Evolutionary conservation across 1,139 yeast species (phyloP).

Genomic region (Blastobotrys indianensis): DNA sequence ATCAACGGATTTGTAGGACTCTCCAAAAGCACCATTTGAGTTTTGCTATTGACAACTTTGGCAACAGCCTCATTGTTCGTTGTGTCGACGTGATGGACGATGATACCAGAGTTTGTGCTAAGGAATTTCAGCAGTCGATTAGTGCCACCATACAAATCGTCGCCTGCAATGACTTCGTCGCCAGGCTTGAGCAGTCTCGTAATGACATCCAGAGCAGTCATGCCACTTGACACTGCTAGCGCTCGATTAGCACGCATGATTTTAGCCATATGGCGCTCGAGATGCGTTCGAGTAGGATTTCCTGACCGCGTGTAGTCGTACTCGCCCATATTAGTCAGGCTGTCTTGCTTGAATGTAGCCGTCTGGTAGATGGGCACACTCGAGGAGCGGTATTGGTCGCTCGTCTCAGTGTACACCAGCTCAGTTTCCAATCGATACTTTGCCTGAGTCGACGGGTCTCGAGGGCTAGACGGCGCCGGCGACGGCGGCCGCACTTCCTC

Average conservation of each 20-base stretch:
- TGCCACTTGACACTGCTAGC: conserved; percentile 82
- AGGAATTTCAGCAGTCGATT: conserved; percentile 75
- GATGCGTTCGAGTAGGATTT: conserved; percentile 79
- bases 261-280: conserved; percentile 70
- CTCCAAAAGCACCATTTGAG: conserved; percentile 75
- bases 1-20: conserved; percentile 90
- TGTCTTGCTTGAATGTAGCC: conserved; percentile 84
- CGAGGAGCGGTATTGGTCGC: conserved; percentile 75
- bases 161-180: conserved; percentile 86
- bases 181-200: conserved; percentile 67
- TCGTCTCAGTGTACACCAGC: conserved; percentile 58
- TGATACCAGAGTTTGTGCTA: conserved; percentile 59
- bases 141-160: conserved; percentile 90
- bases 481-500: conserved; percentile 21
- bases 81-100: conserved; percentile 76
- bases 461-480: conserved; percentile 36
- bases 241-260: conserved; percentile 70
- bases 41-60: conserved; percentile 40
- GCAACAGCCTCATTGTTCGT: conserved; percentile 57
- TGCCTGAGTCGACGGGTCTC: conserved; percentile 15
- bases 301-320: conserved; percentile 95
- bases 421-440: conserved; percentile 56
- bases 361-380: conserved; percentile 87
- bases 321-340: conserved; percentile 70
- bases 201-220: conserved; percentile 87